A percentile compares a stretch with the other conserved stretches of the same genome.
These are phyloP conservation scores for Alnus rubra DNA, from an alignment of 306 rosid species.

Conservation along the genomic window DNA sequence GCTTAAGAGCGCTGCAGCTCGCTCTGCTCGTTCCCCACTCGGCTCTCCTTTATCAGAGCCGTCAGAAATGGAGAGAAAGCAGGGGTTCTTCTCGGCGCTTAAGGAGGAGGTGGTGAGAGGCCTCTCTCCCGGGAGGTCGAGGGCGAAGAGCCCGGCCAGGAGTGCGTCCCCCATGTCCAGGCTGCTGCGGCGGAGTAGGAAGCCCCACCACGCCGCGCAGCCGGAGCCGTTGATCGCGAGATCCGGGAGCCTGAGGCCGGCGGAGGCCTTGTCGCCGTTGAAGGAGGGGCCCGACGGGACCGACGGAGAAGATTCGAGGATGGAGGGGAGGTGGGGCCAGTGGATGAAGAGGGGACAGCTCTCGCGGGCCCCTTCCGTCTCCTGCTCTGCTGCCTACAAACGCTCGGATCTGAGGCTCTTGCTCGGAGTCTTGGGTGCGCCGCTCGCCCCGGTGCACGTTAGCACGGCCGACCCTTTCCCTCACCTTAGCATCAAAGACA, in stretches of 20 bases:
- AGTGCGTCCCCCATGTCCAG: slow-evolving; percentile 72
- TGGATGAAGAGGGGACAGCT: slow-evolving; percentile 96
- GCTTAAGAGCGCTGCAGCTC: not conserved
- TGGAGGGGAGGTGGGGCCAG: slow-evolving; percentile 81
- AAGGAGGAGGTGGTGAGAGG: slow-evolving; percentile 88
- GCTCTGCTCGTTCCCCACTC: not conserved
- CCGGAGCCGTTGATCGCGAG: slow-evolving; percentile 67
- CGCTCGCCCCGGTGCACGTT: slow-evolving; percentile 91
- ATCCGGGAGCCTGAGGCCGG: slow-evolving; percentile 84
- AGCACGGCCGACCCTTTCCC: slow-evolving; percentile 77
- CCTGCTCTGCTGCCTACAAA: slow-evolving; percentile 63
- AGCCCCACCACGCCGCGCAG: slow-evolving; percentile 50
- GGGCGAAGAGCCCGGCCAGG: slow-evolving; percentile 69
- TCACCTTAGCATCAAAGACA: slow-evolving; percentile 95
- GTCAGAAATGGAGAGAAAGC: slow-evolving; percentile 75
- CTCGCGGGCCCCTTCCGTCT: slow-evolving; percentile 69
- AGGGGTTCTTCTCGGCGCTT: slow-evolving; percentile 80
- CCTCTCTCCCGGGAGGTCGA: slow-evolving; percentile 76
- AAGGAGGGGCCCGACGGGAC: slow-evolving; percentile 93
- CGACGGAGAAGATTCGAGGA: slow-evolving; percentile 58
- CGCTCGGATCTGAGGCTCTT: slow-evolving; percentile 91
- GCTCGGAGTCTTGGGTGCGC: slow-evolving; percentile 96
- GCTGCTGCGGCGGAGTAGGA: slow-evolving; percentile 67
- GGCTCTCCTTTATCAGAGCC: not conserved
- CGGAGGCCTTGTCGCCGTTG: slow-evolving; percentile 91